A percentile compares a stretch with the other conserved stretches of the same genome.
phyloP scores from a whole-genome alignment of 2,329 filamentous ascomycete species.

The Sporothrix inflata region DNA sequence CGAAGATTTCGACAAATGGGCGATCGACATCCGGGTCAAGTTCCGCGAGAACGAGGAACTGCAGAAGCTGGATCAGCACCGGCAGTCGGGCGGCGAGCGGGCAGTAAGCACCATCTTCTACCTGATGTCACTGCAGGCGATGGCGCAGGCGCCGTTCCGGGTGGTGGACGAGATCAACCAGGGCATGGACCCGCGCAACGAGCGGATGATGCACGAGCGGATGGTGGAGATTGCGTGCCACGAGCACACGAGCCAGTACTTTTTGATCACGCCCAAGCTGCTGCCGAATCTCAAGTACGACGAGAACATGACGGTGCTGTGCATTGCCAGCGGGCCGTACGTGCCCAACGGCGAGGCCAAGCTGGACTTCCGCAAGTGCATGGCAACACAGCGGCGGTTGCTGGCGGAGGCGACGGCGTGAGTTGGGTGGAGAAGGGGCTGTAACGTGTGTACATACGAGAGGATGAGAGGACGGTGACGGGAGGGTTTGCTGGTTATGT shows the following conservation, averaged over 20 bases:
- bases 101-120: conserved; percentile 98
- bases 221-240: conserved; percentile 97
- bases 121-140: conserved; percentile 93
- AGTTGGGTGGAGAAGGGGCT: no score
- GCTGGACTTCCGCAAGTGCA: conserved; percentile 50
- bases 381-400: conserved; percentile 31
- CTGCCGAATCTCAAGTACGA: conserved; percentile 85
- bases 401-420: conserved; percentile 18
- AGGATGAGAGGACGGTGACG: not conserved
- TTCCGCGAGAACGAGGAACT: conserved; percentile 87
- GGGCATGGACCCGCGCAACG: conserved; percentile 98
- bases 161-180: conserved; percentile 99
- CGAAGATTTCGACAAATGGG: conserved; percentile 92
- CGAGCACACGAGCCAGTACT: conserved; percentile 82
- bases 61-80: conserved; percentile 83
- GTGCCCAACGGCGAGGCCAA: conserved; percentile 60
- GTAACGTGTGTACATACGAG: not conserved
- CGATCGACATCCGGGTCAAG: conserved; percentile 90
- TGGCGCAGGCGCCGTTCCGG: conserved; percentile 93
- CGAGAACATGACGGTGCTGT: conserved; percentile 87
- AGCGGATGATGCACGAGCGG: conserved; percentile 95
- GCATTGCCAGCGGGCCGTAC: conserved; percentile 86
- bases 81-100: conserved; percentile 94
- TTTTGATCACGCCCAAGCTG: conserved; percentile 96
- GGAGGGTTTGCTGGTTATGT: not conserved